Evolutionary conservation across 225 moss, liverwort and hornwort genomes (phyloP), one percentile per base, ranked within the genome.

Genomic region (Anthoceros angustus): DNA sequence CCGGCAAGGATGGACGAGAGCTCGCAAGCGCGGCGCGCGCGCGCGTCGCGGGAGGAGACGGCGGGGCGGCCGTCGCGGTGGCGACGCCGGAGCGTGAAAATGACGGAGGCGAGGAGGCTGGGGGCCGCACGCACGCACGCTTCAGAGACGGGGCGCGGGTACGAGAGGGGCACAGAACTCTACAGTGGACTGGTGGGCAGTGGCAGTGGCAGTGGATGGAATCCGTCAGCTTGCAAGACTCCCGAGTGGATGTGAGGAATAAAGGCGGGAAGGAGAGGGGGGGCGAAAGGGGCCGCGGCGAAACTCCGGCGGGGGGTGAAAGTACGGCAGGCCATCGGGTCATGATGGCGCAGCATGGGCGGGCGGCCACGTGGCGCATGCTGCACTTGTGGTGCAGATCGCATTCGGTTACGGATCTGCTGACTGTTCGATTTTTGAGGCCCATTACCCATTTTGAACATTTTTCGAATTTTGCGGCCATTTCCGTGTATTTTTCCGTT

Each of bases 281-380:
- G 55, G 55, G 23, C 55, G 10, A 55, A 55, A 55, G 3, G 18
- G 32, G 32, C 32, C 32, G 32, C 32, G 55, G 55, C 55, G 55
- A 55, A 55, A 55, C 55, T 55, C n/a, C 8, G 32, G 32, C 32
- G 32, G 32, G 32, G 23, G 55, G 55, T 55, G 55, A 55, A 55
- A 55, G 55, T 55, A 55, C 55, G 55, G 55, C 55, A 9, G 18
- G 23, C 55, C 7, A 9, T 55, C 32, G 4, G 32, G 55, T 23
- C 18, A 55, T 55, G 55, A 55, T 55, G 55, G 23, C 18, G n/a
- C 18, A 55, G 55, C 23, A 55, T 55, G 55, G 55, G 55, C 12
- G 55, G 55, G 55, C 18, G n/a, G 55, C 55, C 55, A 55, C 55
- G 55, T 55, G 55, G 55, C 55, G 55, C 55, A 55, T 55, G 55